Percentiles rank a stretch among this genome's conserved stretches.
Evolutionary conservation across 257 asterid genomes (phyloP).

Genomic region (Solanum dulcamara): DNA sequence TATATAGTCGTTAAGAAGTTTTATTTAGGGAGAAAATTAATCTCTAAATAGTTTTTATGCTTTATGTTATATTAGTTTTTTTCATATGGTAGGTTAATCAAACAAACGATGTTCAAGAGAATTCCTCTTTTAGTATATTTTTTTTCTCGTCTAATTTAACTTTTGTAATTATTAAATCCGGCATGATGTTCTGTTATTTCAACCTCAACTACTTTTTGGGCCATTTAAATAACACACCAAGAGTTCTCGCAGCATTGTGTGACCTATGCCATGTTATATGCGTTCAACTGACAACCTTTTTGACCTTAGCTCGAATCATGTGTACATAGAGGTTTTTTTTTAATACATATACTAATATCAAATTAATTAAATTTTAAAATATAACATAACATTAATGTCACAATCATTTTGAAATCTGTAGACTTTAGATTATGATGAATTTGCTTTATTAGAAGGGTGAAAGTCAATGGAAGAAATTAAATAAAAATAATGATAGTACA

Average conservation of each 20-base stretch:
- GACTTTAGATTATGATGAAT: background rate
- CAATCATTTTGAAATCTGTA: background rate
- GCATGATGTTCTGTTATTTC: no score
- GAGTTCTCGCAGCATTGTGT: no score
- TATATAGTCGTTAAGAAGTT: background rate
- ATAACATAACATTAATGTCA: background rate
- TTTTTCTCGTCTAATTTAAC: background rate
- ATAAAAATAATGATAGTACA: background rate
- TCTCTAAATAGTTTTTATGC: background rate
- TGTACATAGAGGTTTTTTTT: background rate
- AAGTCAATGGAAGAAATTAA: background rate
- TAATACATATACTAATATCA: background rate
- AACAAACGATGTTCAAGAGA: background rate
- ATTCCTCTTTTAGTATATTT: background rate
- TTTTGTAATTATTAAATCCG: no score
- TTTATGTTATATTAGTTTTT: background rate
- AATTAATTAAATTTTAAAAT: background rate
- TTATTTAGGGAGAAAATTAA: background rate
- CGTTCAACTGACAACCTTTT: background rate
- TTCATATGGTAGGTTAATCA: background rate
- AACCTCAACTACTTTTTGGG: no score
- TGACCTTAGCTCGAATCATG: background rate
- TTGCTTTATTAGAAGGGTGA: background rate
- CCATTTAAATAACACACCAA: no score
- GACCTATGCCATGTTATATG: no score